A percentile compares a stretch with the other conserved stretches of the same genome.
Evolutionary conservation across 176 grass and related monocot genomes (phyloP).

Genomic region (Secale cereale): DNA sequence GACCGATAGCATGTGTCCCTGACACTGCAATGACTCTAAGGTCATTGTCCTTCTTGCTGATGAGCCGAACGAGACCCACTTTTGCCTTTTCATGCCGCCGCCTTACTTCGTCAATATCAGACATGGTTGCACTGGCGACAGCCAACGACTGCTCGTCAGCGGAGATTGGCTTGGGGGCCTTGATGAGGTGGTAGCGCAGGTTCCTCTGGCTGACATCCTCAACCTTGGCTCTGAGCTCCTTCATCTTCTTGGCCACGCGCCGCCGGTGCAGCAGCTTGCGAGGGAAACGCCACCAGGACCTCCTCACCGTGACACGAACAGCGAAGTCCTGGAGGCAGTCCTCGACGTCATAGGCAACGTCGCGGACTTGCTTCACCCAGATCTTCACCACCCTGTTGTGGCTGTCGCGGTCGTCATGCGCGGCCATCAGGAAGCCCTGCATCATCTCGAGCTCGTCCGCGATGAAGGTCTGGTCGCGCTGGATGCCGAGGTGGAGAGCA

Average conservation of each 20-base stretch:
- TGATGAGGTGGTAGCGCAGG: neutral
- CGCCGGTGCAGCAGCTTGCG: neutral
- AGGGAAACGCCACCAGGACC: neutral
- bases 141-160: rapidly evolving
- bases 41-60: neutral
- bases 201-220: constrained; percentile 38
- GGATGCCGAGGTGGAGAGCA: constrained; percentile 24
- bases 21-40: neutral
- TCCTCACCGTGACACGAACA: neutral
- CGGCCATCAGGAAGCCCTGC: constrained; percentile 18
- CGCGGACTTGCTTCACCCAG: constrained; percentile 48
- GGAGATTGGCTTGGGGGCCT: neutral
- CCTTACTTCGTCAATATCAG: neutral
- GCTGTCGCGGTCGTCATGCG: neutral
- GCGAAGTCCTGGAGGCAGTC: constrained; percentile 22
- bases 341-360: constrained; percentile 37
- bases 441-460: constrained; percentile 46
- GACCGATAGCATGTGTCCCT: neutral
- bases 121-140: neutral
- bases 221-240: constrained; percentile 10
- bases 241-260: neutral
- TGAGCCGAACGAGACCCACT: neutral
- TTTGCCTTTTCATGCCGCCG: neutral
- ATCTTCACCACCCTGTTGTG: neutral
- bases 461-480: constrained; percentile 15